Percentiles rank a stretch among this genome's conserved stretches.
phyloP scores from a whole-genome alignment of 2,329 filamentous ascomycete species.

The Penicillium sp. region DNA sequence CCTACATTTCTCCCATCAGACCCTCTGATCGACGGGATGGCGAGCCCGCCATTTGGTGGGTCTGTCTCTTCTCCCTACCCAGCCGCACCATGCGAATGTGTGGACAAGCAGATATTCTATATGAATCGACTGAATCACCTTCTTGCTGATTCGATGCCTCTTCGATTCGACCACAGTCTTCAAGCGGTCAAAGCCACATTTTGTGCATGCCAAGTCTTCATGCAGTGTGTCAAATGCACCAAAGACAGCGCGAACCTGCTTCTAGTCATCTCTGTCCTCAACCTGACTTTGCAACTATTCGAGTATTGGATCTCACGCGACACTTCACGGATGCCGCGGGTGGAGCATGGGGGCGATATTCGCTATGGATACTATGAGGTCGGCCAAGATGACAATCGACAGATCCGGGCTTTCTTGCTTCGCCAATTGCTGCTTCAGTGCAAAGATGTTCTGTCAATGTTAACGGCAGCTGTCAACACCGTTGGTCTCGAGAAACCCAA shows the following conservation, averaged over 20 bases:
- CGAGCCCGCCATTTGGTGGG: constrained; percentile 29
- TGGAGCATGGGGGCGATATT: constrained; percentile 19
- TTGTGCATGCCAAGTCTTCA: constrained; percentile 28
- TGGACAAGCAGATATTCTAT: constrained; percentile 31
- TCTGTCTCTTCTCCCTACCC: constrained; percentile 25
- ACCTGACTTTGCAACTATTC: constrained; percentile 31
- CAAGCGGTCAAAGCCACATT: constrained; percentile 33
- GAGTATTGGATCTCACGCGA: constrained; percentile 33
- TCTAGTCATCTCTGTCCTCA: constrained; percentile 31
- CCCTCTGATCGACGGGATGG: constrained; percentile 26
- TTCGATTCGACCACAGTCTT: constrained; percentile 35
- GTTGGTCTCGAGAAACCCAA: constrained; percentile 8
- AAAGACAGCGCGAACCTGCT: constrained; percentile 33
- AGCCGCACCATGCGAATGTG: constrained; percentile 29
- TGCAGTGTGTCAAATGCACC: constrained; percentile 31
- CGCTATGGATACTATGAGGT: constrained; percentile 36
- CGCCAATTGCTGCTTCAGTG: constrained; percentile 29
- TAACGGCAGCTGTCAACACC: constrained; percentile 22
- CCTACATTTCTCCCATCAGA: constrained; percentile 32
- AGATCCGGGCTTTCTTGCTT: constrained; percentile 30
- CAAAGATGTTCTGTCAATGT: constrained; percentile 24
- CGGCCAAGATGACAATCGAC: constrained; percentile 27
- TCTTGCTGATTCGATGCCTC: constrained; percentile 23
- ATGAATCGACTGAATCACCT: constrained; percentile 34
- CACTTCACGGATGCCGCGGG: constrained; percentile 9